Conservation (phyloP, 2,329 filamentous ascomycete species). For the Cordyceps javanica region DNA sequence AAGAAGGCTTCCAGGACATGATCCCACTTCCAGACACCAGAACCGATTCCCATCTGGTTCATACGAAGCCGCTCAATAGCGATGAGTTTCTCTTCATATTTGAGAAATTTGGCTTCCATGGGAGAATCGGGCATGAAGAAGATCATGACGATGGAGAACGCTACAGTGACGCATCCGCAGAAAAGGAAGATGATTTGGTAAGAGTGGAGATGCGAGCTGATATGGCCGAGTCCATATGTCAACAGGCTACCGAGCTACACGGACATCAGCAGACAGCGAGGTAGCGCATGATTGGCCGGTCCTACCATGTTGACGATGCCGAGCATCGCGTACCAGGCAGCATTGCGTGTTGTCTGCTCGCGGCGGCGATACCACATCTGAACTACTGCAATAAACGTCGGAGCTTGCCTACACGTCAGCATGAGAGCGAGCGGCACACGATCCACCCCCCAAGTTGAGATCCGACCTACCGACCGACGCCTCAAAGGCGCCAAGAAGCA, state of each 20-base stretch:
- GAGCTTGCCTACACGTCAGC: constrained; percentile 15
- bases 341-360: constrained; percentile 27
- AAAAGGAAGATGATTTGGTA: constrained; percentile 37
- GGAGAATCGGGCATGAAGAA: constrained; percentile 57
- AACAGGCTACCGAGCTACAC: constrained; percentile 23
- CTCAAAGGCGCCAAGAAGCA: constrained; percentile 41
- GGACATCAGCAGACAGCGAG: not conserved
- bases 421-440: not conserved
- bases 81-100: constrained; percentile 46
- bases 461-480: constrained; percentile 31
- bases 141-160: constrained; percentile 41
- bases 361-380: constrained; percentile 31
- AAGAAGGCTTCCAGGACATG: constrained; percentile 29
- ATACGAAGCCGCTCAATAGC: constrained; percentile 49
- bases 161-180: constrained; percentile 36
- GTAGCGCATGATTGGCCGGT: not conserved
- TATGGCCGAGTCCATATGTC: constrained; percentile 27
- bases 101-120: constrained; percentile 49
- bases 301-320: constrained; percentile 27
- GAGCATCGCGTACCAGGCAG: constrained; percentile 27
- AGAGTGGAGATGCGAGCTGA: constrained; percentile 21
- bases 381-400: constrained; percentile 25
- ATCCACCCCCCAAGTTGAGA: too few species aligned
- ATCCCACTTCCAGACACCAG: constrained; percentile 29
- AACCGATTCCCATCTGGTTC: constrained; percentile 37